phyloP scores from a whole-genome alignment of 208 protist genomes.

The Phytomonas serpens region DNA sequence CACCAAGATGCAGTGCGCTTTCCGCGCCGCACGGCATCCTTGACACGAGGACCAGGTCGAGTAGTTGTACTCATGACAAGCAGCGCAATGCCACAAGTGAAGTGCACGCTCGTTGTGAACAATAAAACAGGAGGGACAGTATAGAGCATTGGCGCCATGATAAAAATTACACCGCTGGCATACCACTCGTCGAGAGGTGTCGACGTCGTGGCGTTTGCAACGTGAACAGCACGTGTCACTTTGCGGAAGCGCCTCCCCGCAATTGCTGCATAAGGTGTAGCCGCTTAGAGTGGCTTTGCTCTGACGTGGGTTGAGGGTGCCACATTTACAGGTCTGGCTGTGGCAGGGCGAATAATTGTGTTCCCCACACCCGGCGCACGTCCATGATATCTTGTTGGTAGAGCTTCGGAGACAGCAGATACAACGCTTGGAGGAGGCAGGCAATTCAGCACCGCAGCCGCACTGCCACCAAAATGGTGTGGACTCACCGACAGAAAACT shows the following conservation, averaged over 20 bases:
- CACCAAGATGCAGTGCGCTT: conserved; percentile 22
- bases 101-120: conserved; percentile 25
- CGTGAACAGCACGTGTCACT: conserved; percentile 14
- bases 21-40: conserved; percentile 27
- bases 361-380: conserved; percentile 27
- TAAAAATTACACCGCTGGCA: conserved; percentile 30
- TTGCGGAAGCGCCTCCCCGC: conserved; percentile 23
- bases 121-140: conserved; percentile 58
- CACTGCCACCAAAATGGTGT: conserved; percentile 64
- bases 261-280: conserved; percentile 22
- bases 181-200: conserved; percentile 2
- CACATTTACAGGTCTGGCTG: conserved; percentile 16
- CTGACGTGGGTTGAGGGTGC: conserved; percentile 16
- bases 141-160: conserved; percentile 31
- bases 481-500: conserved; percentile 32
- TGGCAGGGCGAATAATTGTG: conserved; percentile 11
- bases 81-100: conserved; percentile 56
- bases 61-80: conserved; percentile 47
- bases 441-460: conserved; percentile 51
- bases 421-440: conserved; percentile 49
- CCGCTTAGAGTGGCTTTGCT: conserved; percentile 11
- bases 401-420: conserved; percentile 38
- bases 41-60: conserved; percentile 64
- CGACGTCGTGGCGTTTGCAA: conserved; percentile 16
- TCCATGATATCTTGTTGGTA: conserved; percentile 34